A percentile compares a stretch with the other conserved stretches of the same genome.
These are phyloP conservation scores for Curvularia eragrostidis DNA, from an alignment of 2,329 filamentous ascomycete genomes.

Conservation along the genomic window DNA sequence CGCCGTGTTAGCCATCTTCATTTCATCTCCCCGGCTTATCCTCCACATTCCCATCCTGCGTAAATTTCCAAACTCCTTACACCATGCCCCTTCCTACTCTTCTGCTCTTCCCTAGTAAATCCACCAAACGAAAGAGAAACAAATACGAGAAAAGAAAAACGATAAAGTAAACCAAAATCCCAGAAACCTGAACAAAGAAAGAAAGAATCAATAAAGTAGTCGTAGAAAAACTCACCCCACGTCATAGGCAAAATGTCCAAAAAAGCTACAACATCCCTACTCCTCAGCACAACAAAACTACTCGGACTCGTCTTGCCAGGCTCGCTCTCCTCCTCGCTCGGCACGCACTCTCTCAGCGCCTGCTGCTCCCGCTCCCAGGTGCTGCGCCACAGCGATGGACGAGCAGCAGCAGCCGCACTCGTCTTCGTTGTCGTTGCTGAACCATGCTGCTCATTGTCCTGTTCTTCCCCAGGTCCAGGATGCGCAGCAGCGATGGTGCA, in stretches of 20 bases:
- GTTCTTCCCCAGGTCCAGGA: conserved; percentile 44
- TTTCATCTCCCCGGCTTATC: background rate
- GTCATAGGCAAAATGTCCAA: conserved; percentile 92
- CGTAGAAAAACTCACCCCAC: conserved; percentile 61
- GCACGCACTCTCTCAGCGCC: conserved; percentile 31
- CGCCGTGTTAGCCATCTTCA: background rate
- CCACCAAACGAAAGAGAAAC: background rate
- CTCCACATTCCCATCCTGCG: background rate
- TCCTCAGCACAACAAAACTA: conserved; percentile 74
- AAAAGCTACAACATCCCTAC: conserved; percentile 80
- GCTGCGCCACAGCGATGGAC: conserved; percentile 5
- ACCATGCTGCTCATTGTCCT: too few relatives aligned
- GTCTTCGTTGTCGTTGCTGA: background rate
- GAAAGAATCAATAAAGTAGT: too few relatives aligned
- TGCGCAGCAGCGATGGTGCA: conserved; percentile 64
- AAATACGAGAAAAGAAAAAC: background rate
- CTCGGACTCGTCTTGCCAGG: conserved; percentile 47
- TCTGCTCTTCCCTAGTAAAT: background rate
- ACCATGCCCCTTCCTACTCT: too few relatives aligned
- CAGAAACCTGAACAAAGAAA: too few relatives aligned
- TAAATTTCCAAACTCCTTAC: background rate
- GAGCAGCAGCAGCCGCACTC: background rate
- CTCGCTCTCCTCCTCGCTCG: conserved; percentile 32
- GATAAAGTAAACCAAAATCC: conserved; percentile 5
- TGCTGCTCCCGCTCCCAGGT: conserved; percentile 17